A percentile compares a stretch with the other conserved stretches of the same genome.
phyloP scores from a whole-genome alignment of 1,284 basidiomycete species.

The Leccinum proliferum region DNA sequence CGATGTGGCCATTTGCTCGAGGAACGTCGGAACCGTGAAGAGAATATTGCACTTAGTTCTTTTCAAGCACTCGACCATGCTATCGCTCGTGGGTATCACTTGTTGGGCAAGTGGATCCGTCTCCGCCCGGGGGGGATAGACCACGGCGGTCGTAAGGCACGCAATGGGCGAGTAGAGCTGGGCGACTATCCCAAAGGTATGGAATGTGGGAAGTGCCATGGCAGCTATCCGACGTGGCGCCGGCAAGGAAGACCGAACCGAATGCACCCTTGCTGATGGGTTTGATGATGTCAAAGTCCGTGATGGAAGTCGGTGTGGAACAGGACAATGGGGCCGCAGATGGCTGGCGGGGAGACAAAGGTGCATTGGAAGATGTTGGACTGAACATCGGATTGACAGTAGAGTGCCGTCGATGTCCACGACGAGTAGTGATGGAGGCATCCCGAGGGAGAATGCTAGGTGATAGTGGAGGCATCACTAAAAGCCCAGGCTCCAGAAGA shows the following conservation, averaged over 20 bases:
- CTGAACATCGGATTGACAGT: conserved; percentile 63
- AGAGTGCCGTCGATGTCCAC: conserved; percentile 65
- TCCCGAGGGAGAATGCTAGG: conserved; percentile 63
- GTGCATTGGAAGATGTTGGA: conserved; percentile 48
- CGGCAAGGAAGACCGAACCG: conserved; percentile 94
- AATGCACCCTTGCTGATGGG: conserved; percentile 99
- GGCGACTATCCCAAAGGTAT: conserved; percentile 13
- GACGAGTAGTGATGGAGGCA: conserved; percentile 40
- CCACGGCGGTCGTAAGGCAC: conserved; percentile 4
- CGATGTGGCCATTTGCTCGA: background rate
- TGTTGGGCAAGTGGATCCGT: conserved; percentile 10
- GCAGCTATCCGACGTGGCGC: conserved; percentile 13
- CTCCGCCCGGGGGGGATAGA: conserved; percentile 16
- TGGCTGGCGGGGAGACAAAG: conserved; percentile 87
- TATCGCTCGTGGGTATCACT: conserved; percentile 17
- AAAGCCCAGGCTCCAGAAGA: conserved; percentile 60
- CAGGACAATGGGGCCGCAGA: conserved; percentile 74
- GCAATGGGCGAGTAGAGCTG: conserved; percentile 17
- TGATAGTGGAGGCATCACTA: conserved; percentile 71
- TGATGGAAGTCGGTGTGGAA: conserved; percentile 88
- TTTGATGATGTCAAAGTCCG: conserved; percentile 99
- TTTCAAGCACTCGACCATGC: conserved; percentile 11
- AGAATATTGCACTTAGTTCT: background rate
- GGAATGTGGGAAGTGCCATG: conserved; percentile 21
- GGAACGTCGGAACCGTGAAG: background rate